Evolutionary conservation across 371 early-diverging fungal species (phyloP), one percentile per base, ranked within the genome.

Genomic region (Cokeromyces recurvatus): DNA sequence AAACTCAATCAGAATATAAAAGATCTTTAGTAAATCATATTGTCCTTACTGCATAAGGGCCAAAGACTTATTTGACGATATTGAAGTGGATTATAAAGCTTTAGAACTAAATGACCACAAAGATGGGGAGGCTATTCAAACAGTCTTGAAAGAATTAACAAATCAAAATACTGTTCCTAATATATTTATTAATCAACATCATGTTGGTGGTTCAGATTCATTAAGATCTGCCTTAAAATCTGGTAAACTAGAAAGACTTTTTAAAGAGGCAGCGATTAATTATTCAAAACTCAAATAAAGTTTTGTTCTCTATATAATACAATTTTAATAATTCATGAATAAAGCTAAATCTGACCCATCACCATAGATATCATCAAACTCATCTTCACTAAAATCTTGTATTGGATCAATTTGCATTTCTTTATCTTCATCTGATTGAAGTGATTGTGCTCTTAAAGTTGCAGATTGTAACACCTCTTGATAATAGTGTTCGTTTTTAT

Each of bases 91-190:
- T 9, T 82, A 71, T 46, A 53, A 61, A n/a, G 74, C 76, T 9
- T 32, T 82, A 12, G 89, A 89, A 63, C 64, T 92, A 9, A 71
- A 84, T 53, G 53, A 59, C 1, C 53, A 52, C 12, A 31, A 65
- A 10, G 73, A 94, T 51, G 95, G 97, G 11, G 40, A 60, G 31
- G 82, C 76, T 3, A 91, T 95, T 47, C 95, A 94, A 63, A 55
- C 50, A 9, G 81, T 81, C 29, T 78, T 96, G 20, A 50, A 46
- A 1, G 71, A 81, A 44, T 56, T 85, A 52, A 91, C 91, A 9
- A 77, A 82, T 0, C 92, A 94, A 74, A 72, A 83, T 20, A 91
- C 93, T 4, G 95, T 95, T 23, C 96, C 96, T 46, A 94, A 93
- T 66, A 85, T 94, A 46, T 95, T 91, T 66, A 82, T 92, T 53